phyloP scores from a whole-genome alignment of 176 grass and related monocot genomes.

The Rhipidocladum racemiflorum region DNA sequence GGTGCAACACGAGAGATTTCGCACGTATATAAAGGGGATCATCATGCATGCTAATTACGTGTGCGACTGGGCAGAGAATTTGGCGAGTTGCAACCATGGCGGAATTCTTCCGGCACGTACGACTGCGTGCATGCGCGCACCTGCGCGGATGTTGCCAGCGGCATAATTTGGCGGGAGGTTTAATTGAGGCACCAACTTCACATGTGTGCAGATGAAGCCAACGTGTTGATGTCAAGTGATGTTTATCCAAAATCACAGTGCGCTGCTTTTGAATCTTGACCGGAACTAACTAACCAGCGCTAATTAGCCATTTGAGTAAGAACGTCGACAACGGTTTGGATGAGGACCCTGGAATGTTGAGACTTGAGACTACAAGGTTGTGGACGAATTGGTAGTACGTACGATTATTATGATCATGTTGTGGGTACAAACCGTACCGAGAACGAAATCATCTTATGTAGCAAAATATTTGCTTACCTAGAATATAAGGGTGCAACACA shows the following conservation, averaged over 20 bases:
- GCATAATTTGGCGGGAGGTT: not conserved
- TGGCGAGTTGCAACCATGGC: not conserved
- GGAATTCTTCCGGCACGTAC: not conserved
- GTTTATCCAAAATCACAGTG: not conserved
- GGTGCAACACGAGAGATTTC: not conserved
- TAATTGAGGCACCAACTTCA: not conserved
- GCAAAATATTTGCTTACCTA: no score
- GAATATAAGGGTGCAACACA: no score
- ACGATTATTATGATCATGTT: no score
- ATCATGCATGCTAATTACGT: not conserved
- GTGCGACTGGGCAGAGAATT: constrained; percentile 23
- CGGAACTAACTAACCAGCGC: not conserved
- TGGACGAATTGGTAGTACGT: no score
- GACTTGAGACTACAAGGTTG: no score
- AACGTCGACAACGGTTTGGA: not conserved
- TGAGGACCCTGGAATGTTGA: not conserved
- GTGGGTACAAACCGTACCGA: no score
- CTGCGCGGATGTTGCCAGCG: constrained; percentile 4
- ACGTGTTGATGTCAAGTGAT: not conserved
- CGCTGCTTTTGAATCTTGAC: not conserved
- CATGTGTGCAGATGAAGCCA: not conserved
- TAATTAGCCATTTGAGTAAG: not conserved
- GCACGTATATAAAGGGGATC: not conserved
- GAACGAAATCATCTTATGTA: no score
- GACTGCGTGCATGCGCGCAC: not conserved